phyloP scores from a whole-genome alignment of 495 filamentous ascomycete species.

The Aspergillus cristatus region DNA sequence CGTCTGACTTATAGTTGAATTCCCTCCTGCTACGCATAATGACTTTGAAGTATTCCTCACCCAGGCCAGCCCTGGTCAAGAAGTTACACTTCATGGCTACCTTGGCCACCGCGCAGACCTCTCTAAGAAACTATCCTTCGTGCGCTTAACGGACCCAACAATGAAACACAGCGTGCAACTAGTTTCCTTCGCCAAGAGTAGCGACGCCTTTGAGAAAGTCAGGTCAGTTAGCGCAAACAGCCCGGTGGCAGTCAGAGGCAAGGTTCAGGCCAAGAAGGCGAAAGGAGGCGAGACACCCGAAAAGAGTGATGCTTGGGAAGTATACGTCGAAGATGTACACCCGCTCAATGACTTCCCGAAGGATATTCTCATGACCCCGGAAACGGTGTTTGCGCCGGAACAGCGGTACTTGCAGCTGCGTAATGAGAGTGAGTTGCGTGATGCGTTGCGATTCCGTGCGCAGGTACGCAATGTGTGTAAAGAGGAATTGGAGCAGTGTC shows the following conservation, averaged over 20 bases:
- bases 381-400: slow-evolving; percentile 61
- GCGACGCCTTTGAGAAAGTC: slow-evolving; percentile 33
- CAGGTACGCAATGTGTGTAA: slow-evolving; percentile 42
- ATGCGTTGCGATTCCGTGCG: slow-evolving; percentile 53
- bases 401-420: slow-evolving; percentile 80
- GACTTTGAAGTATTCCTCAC: slow-evolving; percentile 37
- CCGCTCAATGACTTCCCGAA: slow-evolving; percentile 67
- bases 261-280: slow-evolving; percentile 34
- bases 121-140: slow-evolving; percentile 59
- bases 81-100: slow-evolving; percentile 64
- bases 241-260: slow-evolving; percentile 44
- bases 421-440: slow-evolving; percentile 50
- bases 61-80: slow-evolving; percentile 29
- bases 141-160: slow-evolving; percentile 45
- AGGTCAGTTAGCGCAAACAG: slow-evolving; percentile 39
- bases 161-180: slow-evolving; percentile 43
- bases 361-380: slow-evolving; percentile 62
- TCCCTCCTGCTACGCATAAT: slow-evolving; percentile 41
- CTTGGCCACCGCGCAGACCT: slow-evolving; percentile 53
- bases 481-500: slow-evolving; percentile 33
- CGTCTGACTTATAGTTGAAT: slow-evolving; percentile 31
- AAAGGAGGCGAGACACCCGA: slow-evolving; percentile 16
- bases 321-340: slow-evolving; percentile 54
- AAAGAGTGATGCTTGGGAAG: slow-evolving; percentile 40
- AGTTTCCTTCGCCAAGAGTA: slow-evolving; percentile 38